Evolutionary conservation across 176 grass and related monocot species (phyloP), one percentile per base, ranked within the genome.

Genomic region (Carex pumila): DNA sequence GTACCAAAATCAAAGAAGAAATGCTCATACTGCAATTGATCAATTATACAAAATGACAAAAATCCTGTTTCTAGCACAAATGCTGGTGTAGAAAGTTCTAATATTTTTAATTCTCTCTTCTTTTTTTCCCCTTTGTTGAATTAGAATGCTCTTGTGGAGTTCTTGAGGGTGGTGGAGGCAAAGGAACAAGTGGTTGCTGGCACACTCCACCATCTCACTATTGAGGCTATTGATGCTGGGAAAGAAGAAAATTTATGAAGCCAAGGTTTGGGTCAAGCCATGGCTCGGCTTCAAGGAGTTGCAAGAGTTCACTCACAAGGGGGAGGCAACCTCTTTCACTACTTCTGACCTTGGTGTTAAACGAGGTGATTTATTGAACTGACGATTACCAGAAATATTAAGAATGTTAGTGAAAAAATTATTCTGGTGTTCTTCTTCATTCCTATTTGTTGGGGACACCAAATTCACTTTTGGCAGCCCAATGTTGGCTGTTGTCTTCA

Each of bases 121-220:
- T 5, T 12, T 68, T 50, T 5, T 12, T 39, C 49, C 15, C 11
- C 18, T n/a, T 12, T 81, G 32, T 55, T 86, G 57, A 15, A 67
- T 5, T 37, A 86, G 85, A 86, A 86, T 86, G 75, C 47, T 14
- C 56, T 78, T 1, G 3, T 86, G n/a, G 75, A 86, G 61, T 81
- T 86, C 67, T 45, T 79, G 62, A 41, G 85, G 41, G 85, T 86
- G 34, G 72, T 86, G 57, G 41, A 86, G n/a, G 85, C 85, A 54
- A 86, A 86, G 62, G 85, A 86, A 39, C 85, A 86, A 55, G 74
- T 86, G 53, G 85, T 86, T 17, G 45, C 85, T 36, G 85, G 85
- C n/a, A 81, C 85, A 14, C 61, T 86, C 1, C 73, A 86, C 75
- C 85, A 86, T 65, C 49, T 86, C 18, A 86, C 85, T 2, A 25